Percentiles rank a stretch among this genome's conserved stretches.
Conservation (phyloP, 192 early-diverging fungal genomes). For the Coemansia erecta region DNA sequence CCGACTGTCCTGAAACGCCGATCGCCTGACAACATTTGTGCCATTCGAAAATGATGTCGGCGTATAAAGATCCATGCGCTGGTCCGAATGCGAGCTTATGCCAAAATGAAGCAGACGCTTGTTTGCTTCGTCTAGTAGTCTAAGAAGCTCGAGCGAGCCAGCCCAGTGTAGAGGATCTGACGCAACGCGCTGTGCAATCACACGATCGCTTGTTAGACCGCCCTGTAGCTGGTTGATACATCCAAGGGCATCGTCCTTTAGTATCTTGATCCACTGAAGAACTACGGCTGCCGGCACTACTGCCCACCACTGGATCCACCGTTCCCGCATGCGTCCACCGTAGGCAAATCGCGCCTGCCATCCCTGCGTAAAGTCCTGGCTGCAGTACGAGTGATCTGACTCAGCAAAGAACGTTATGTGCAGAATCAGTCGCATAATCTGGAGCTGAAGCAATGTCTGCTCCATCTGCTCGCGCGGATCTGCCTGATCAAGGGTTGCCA, state of each 20-base stretch:
- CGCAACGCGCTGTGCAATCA: slow-evolving; percentile 16
- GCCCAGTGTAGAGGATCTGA: slow-evolving; percentile 23
- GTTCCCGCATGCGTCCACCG: slow-evolving; percentile 19
- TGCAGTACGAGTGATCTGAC: neutral
- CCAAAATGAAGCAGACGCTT: neutral
- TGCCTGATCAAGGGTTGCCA: neutral
- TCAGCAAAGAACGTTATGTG: neutral
- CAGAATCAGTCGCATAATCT: slow-evolving; percentile 14
- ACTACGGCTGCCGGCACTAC: slow-evolving; percentile 21
- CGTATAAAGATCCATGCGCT: neutral
- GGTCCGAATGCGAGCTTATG: neutral
- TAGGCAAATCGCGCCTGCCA: slow-evolving; percentile 32
- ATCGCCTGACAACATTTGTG: neutral
- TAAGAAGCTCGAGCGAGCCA: slow-evolving; percentile 40
- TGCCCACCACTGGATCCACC: slow-evolving; percentile 46
- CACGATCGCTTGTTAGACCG: slow-evolving; percentile 22
- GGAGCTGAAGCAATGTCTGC: slow-evolving; percentile 7
- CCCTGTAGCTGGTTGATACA: slow-evolving; percentile 10
- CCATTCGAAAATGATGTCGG: neutral
- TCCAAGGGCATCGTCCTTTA: slow-evolving; percentile 23
- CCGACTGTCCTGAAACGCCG: slow-evolving; percentile 5
- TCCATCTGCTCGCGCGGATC: neutral
- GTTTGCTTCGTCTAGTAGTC: slow-evolving; percentile 26
- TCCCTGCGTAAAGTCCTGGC: neutral
- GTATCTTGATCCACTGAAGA: slow-evolving; percentile 17